phyloP scores from a whole-genome alignment of 192 early-diverging fungal genomes.

The Haplosporangium gracile region DNA sequence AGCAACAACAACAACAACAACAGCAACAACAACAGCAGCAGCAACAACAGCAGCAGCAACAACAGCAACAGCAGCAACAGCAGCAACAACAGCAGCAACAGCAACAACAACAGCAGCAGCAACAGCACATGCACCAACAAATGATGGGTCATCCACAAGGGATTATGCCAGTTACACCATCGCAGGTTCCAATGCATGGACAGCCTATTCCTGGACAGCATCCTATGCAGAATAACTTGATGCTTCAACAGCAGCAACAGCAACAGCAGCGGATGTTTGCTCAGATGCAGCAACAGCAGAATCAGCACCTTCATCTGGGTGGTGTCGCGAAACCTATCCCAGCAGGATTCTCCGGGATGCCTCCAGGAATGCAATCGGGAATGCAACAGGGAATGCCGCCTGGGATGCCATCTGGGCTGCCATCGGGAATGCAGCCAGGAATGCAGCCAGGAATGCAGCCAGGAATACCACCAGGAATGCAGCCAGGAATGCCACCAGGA shows the following conservation, averaged over 20 bases:
- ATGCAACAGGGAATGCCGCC: not conserved
- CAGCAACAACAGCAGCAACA: conserved; percentile 27
- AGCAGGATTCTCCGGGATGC: conserved; percentile 11
- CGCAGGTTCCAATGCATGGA: conserved; percentile 15
- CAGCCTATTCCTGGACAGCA: conserved; percentile 16
- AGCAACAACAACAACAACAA: conserved; percentile 1
- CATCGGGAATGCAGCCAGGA: not conserved
- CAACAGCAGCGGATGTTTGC: conserved; percentile 25
- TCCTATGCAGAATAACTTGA: conserved; percentile 32
- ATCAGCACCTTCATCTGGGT: conserved; percentile 25
- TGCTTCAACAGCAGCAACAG: conserved; percentile 46
- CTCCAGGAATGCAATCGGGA: conserved; percentile 8
- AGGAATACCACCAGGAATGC: conserved; percentile 18
- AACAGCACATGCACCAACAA: conserved; percentile 37
- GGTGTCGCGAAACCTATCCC: conserved; percentile 16
- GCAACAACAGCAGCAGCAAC: conserved; percentile 13
- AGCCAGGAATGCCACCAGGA: not conserved
- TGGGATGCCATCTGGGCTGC: not conserved
- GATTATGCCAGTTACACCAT: conserved; percentile 14
- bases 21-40: conserved; percentile 19
- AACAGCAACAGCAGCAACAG: conserved; percentile 28
- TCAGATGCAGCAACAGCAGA: conserved; percentile 30
- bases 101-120: conserved; percentile 25
- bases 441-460: conserved; percentile 1
- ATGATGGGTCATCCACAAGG: conserved; percentile 29